A percentile compares a stretch with the other conserved stretches of the same genome.
phyloP scores from a whole-genome alignment of 2,329 filamentous ascomycete genomes.

The Celoporthe dispersa region DNA sequence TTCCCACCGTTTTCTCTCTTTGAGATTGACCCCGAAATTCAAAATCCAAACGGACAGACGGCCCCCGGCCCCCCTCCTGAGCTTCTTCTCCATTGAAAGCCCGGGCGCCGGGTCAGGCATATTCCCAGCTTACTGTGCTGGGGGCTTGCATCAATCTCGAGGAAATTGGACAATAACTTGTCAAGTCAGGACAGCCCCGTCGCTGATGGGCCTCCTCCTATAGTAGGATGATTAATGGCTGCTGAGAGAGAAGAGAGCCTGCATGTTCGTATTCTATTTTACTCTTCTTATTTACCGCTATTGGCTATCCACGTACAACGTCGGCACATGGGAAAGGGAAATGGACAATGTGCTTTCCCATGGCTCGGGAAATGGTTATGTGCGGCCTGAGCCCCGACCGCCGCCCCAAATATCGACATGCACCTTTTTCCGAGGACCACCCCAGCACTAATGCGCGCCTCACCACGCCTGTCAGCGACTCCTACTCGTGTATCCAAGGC shows the following conservation, averaged over 20 bases:
- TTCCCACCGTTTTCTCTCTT: background rate
- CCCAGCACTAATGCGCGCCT: constrained; percentile 18
- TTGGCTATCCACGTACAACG: background rate
- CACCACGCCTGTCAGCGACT: constrained; percentile 13
- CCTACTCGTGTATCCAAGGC: background rate
- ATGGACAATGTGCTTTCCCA: constrained; percentile 1
- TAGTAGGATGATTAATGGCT: constrained; percentile 19
- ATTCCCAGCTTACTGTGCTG: constrained; percentile 19
- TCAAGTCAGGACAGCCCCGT: background rate
- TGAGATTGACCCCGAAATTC: constrained; percentile 1
- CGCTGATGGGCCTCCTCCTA: background rate
- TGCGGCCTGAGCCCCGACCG: background rate
- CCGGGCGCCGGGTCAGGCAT: constrained; percentile 23
- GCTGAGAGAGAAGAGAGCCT: background rate
- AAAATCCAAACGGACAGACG: background rate
- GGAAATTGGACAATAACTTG: constrained; percentile 21
- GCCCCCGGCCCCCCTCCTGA: background rate
- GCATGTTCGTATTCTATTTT: constrained; percentile 18
- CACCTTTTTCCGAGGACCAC: background rate
- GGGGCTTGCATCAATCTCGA: constrained; percentile 23
- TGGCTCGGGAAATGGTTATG: background rate
- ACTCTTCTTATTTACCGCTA: background rate
- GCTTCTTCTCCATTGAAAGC: constrained; percentile 3
- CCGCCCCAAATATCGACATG: background rate
- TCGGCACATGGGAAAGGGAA: background rate